phyloP scores from a whole-genome alignment of 805 yeast genomes.

The Blastobotrys chiropterorum region DNA sequence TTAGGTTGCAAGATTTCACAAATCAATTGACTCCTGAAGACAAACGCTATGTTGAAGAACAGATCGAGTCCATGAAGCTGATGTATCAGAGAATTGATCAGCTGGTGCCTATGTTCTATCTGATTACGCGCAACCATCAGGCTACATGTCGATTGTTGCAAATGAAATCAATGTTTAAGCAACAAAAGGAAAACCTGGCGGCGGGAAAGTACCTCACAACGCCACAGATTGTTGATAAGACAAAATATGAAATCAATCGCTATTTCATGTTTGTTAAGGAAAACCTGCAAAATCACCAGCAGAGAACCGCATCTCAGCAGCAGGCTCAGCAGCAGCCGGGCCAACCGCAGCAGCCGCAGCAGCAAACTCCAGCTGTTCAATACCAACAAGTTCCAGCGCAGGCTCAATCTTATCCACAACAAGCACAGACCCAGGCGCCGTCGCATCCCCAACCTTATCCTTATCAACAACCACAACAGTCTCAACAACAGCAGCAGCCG shows the following conservation, averaged over 20 bases:
- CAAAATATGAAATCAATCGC: constrained; percentile 65
- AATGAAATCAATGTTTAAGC: constrained; percentile 71
- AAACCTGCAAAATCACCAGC: constrained; percentile 37
- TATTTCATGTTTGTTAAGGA: constrained; percentile 72
- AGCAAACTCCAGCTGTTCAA: constrained; percentile 4
- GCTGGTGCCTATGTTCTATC: constrained; percentile 69
- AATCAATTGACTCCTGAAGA: constrained; percentile 55
- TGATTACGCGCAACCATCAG: constrained; percentile 65
- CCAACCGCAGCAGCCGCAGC: constrained; percentile 1
- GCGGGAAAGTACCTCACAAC: constrained; percentile 62
- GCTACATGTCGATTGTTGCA: constrained; percentile 74
- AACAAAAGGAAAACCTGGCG: constrained; percentile 58
- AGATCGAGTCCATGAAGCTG: constrained; percentile 42
- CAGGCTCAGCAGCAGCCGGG: constrained; percentile 22
- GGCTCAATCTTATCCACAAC: constrained; percentile 24
- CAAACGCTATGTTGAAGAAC: constrained; percentile 48
- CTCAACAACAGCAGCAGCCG: constrained; percentile 6
- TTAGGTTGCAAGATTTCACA: constrained; percentile 59
- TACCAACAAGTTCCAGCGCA: constrained; percentile 13
- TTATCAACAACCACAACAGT: constrained; percentile 22
- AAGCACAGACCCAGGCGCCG: constrained; percentile 20
- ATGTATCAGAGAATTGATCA: constrained; percentile 66
- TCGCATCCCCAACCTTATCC: constrained; percentile 23
- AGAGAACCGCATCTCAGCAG: constrained; percentile 18
- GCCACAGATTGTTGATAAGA: constrained; percentile 64